Evolutionary conservation across 2,329 filamentous ascomycete genomes (phyloP), one percentile per base, ranked within the genome.

Genomic region (Sporothrix pallida): DNA sequence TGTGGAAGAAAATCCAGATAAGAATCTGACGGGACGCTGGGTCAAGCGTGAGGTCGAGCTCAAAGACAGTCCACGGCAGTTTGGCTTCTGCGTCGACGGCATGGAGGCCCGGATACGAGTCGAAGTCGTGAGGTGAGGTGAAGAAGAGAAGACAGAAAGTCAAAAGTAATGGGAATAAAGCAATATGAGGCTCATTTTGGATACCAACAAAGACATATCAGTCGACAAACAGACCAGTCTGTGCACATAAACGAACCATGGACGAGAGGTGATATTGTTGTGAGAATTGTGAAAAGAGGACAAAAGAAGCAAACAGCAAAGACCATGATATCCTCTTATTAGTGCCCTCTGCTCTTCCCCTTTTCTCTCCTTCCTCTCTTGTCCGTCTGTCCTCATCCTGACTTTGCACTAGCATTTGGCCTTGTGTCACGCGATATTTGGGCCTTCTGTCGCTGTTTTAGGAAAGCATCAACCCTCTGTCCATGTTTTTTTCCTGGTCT

Each of bases 71-170:
- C 95, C 93, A 10, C 89, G 93, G 78, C 90, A 93, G 81, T 86
- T 97, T 76, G 94, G 94, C 1, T 95, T 94, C 78, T 94, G 91
- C 82, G 89, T 98, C 74, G 94, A 97, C 79, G 90, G 91, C 0
- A 80, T 84, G 75, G 90, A 93, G 79, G 93, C 89, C 10, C 89
- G 83, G 76, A 87, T 98, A 50, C 86, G 94, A 54, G 88, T 97
- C 46, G 92, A 95, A 79, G 31, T 37, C 31, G 31, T 37, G 31
- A 37, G 31, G 72, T 83, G 75, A 75, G 17, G 23, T 74, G 50
- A 58, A 17, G 44, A 20, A 8, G 44, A 12, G 44, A 7, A 10
- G n/a, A 23, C 2, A 37, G 31, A 37, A 37, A 37, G 7, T 37
- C 31, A 37, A 37, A 37, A 37, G 31, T 37, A 37, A 37, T 37